Percentiles rank a stretch among this genome's conserved stretches.
phyloP scores from a whole-genome alignment of 2,329 filamentous ascomycete species.

The Neofusicoccum ribis region DNA sequence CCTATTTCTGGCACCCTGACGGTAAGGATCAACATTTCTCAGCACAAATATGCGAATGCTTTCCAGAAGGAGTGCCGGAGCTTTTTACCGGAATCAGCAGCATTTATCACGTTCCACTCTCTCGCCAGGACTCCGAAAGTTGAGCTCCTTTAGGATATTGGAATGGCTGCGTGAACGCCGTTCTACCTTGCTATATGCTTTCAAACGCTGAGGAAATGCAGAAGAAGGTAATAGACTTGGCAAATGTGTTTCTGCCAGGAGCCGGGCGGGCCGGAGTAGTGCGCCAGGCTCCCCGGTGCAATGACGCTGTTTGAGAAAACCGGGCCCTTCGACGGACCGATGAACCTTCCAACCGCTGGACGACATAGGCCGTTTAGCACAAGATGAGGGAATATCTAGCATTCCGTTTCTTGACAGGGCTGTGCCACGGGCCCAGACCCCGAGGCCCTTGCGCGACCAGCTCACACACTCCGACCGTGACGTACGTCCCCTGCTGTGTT shows the following conservation, averaged over 20 bases:
- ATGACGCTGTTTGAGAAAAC: neutral
- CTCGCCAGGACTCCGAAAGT: neutral
- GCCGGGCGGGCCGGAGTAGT: neutral
- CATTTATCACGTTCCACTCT: neutral
- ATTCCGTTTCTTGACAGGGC: too few species aligned
- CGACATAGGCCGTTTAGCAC: too few species aligned
- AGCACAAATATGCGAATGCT: neutral
- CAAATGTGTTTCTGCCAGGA: neutral
- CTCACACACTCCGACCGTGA: neutral
- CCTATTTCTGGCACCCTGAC: neutral
- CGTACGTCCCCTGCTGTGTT: neutral
- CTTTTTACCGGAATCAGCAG: neutral
- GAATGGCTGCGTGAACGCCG: neutral
- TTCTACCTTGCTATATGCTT: neutral
- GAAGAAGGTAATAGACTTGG: neutral
- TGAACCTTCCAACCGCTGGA: neutral
- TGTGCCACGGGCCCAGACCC: neutral
- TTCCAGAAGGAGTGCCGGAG: neutral
- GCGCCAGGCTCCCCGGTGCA: neutral
- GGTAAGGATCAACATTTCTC: neutral
- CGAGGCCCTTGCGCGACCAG: neutral
- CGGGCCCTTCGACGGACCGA: neutral
- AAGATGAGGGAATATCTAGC: too few species aligned
- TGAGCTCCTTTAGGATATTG: neutral
- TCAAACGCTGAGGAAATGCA: neutral